Conservation (phyloP, 2,329 filamentous ascomycete species). For the Mollisiaceae sp. region DNA sequence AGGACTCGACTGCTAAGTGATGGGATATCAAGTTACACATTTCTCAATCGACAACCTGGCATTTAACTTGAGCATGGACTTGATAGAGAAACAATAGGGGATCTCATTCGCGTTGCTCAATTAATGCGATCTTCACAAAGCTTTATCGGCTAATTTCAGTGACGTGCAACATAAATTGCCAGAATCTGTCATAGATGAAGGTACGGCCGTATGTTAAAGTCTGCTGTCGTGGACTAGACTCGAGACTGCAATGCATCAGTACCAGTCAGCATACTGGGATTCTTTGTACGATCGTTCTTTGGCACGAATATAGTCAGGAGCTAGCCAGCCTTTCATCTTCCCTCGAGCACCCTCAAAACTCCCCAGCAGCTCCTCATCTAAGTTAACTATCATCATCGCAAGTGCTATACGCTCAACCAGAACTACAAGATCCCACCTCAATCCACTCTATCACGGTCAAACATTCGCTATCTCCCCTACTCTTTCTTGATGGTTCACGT, state of each 20-base stretch:
- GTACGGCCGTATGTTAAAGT: background rate
- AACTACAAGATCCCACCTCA: background rate
- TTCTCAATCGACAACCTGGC: background rate
- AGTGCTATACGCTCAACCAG: background rate
- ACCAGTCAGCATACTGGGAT: background rate
- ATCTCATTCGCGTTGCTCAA: background rate
- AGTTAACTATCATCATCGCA: background rate
- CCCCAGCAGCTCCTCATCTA: background rate
- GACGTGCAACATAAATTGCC: background rate
- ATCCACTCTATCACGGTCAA: background rate
- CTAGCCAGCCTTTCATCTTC: background rate
- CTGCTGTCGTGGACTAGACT: background rate
- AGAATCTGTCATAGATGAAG: no score
- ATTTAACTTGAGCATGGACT: background rate
- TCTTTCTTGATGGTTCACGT: background rate
- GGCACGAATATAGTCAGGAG: background rate
- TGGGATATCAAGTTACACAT: slow-evolving; percentile 1
- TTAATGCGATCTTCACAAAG: background rate
- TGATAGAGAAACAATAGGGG: background rate
- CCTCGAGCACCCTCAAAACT: background rate
- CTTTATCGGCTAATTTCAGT: background rate
- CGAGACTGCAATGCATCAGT: background rate
- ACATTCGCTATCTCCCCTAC: background rate
- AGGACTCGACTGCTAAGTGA: background rate
- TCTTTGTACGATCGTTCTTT: background rate